Evolutionary conservation across 768 basidiomycete genomes (phyloP).

Genomic region (Rickenella mellea): DNA sequence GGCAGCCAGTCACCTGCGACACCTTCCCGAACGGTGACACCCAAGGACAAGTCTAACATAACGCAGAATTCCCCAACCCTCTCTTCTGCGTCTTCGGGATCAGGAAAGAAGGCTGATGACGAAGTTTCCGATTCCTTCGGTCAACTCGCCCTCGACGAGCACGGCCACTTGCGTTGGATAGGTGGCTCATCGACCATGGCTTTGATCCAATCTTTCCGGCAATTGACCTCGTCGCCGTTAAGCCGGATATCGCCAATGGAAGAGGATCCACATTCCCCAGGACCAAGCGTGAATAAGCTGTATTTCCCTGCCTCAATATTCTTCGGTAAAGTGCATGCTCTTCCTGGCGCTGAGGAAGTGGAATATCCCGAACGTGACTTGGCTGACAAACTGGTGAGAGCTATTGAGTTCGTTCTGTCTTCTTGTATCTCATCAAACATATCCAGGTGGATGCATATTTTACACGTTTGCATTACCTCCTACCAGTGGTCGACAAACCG

Average conservation of each 20-base stretch:
- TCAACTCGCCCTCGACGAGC: conserved; percentile 80
- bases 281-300: conserved; percentile 73
- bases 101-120: conserved; percentile 39
- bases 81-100: conserved; percentile 23
- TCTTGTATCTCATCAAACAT: conserved; percentile 3
- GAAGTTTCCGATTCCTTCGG: conserved; percentile 82
- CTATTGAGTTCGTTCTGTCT: conserved; percentile 3
- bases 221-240: conserved; percentile 61
- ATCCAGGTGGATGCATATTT: conserved; percentile 81
- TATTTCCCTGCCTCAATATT: conserved; percentile 85
- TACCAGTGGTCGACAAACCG: conserved; percentile 83
- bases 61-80: conserved; percentile 5
- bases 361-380: conserved; percentile 80
- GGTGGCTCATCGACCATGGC: conserved; percentile 90
- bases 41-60: conserved; percentile 8
- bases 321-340: conserved; percentile 76
- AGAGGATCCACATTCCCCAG: conserved; percentile 70
- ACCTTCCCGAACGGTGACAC: conserved; percentile 6
- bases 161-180: conserved; percentile 88
- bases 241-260: conserved; percentile 78
- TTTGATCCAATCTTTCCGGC: conserved; percentile 79
- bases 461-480: conserved; percentile 74
- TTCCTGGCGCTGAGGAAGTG: conserved; percentile 78
- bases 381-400: conserved; percentile 74
- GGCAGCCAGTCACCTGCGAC: conserved; percentile 3